phyloP scores from a whole-genome alignment of 371 early-diverging fungal species.

The Nosema muscidifuracis region DNA sequence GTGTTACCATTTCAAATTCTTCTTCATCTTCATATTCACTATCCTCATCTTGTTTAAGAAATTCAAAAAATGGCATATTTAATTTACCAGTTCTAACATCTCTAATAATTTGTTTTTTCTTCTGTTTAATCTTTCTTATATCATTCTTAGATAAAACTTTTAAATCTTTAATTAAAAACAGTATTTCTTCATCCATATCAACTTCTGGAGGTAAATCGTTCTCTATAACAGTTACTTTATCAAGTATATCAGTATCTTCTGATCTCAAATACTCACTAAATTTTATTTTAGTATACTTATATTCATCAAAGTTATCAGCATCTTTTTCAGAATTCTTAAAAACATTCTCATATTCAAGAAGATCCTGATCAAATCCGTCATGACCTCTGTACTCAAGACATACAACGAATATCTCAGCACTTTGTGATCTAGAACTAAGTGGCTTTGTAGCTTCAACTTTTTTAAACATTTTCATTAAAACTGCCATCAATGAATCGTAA shows the following conservation, averaged over 20 bases:
- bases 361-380: slow-evolving; percentile 81
- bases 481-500: slow-evolving; percentile 92
- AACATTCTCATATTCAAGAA: slow-evolving; percentile 83
- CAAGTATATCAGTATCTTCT: slow-evolving; percentile 60
- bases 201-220: slow-evolving; percentile 66
- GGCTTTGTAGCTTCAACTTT: slow-evolving; percentile 98
- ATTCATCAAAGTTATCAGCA: slow-evolving; percentile 24
- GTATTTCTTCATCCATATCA: slow-evolving; percentile 39
- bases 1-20: slow-evolving; percentile 15
- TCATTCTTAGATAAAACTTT: slow-evolving; percentile 62
- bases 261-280: slow-evolving; percentile 65
- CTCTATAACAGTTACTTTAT: slow-evolving; percentile 67
- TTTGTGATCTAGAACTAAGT: slow-evolving; percentile 90
- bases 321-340: slow-evolving; percentile 67
- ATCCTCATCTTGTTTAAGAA: slow-evolving; percentile 40
- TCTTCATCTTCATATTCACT: slow-evolving; percentile 57
- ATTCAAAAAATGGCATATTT: slow-evolving; percentile 4
- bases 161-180: slow-evolving; percentile 43
- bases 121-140: slow-evolving; percentile 58
- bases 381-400: slow-evolving; percentile 83
- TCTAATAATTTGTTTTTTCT: slow-evolving; percentile 60
- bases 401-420: slow-evolving; percentile 99
- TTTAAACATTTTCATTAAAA: slow-evolving; percentile 88
- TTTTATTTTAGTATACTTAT: slow-evolving; percentile 61
- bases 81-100: slow-evolving; percentile 22